Evolutionary conservation across 257 asterid genomes (phyloP).

Genomic region (Euphrasia confusa): DNA sequence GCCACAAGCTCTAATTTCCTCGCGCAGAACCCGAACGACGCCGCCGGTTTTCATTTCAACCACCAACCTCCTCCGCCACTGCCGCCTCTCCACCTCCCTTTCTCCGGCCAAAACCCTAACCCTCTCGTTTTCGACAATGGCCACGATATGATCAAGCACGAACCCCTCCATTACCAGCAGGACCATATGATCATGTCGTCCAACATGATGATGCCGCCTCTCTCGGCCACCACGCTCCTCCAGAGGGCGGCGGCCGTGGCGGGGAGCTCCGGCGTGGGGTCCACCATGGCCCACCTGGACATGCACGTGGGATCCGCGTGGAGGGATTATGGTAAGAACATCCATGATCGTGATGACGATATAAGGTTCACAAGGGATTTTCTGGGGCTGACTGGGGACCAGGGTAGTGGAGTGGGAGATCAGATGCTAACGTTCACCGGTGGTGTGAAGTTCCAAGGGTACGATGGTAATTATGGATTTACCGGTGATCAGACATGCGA

Average conservation of each 20-base stretch:
- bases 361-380: conserved; percentile 60
- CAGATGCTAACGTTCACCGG: neutral
- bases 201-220: conserved; percentile 25
- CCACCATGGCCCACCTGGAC: conserved; percentile 64
- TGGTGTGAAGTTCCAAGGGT: conserved; percentile 42
- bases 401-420: conserved; percentile 14
- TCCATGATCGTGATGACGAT: conserved; percentile 20
- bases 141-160: conserved; percentile 43
- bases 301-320: conserved; percentile 42
- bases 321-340: conserved; percentile 30
- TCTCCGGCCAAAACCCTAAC: conserved; percentile 18
- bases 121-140: neutral
- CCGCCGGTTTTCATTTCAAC: conserved; percentile 31
- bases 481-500: conserved; percentile 31
- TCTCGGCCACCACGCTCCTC: conserved; percentile 75
- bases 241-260: conserved; percentile 50
- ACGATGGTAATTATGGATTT: conserved; percentile 49
- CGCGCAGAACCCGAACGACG: conserved; percentile 33
- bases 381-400: conserved; percentile 61
- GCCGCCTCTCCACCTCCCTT: conserved; percentile 26
- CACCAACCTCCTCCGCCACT: conserved; percentile 20
- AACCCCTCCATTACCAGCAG: conserved; percentile 36
- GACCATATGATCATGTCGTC: conserved; percentile 14
- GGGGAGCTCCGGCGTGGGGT: conserved; percentile 43
- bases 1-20: conserved; percentile 41